Evolutionary conservation across 2,329 filamentous ascomycete genomes (phyloP).

Genomic region (Penicillium digitatum): DNA sequence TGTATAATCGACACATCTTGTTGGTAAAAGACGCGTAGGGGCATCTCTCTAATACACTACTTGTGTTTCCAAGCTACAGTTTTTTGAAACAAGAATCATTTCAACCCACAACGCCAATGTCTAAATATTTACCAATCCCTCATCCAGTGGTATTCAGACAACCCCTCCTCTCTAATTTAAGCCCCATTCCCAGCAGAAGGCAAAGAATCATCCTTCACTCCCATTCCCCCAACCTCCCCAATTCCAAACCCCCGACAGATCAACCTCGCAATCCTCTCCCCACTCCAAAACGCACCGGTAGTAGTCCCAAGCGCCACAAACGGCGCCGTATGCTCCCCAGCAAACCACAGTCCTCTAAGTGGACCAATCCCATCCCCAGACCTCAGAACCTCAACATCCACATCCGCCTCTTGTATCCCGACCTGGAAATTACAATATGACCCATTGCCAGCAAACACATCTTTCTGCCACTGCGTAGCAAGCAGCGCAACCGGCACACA

Average conservation of each 20-base stretch:
- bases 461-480: slow-evolving; percentile 72
- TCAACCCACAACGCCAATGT: background rate
- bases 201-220: slow-evolving; percentile 31
- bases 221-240: slow-evolving; percentile 21
- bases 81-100: background rate
- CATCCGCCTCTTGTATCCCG: slow-evolving; percentile 65
- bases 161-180: background rate
- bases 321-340: slow-evolving; percentile 84
- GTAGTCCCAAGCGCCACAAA: slow-evolving; percentile 85
- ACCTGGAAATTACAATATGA: slow-evolving; percentile 83
- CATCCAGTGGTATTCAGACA: background rate
- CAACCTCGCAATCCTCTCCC: slow-evolving; percentile 68
- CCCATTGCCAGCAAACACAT: slow-evolving; percentile 75
- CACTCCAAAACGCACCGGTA: slow-evolving; percentile 89
- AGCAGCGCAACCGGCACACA: slow-evolving; percentile 63
- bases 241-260: slow-evolving; percentile 32
- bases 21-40: background rate
- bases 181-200: slow-evolving; percentile 21
- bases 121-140: background rate
- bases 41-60: background rate
- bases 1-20: background rate
- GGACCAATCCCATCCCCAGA: slow-evolving; percentile 46
- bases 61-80: background rate
- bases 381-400: slow-evolving; percentile 63
- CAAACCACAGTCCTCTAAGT: slow-evolving; percentile 72